Evolutionary conservation across 768 basidiomycete genomes (phyloP).

Genomic region (Naganishia vaughanmartiniae): DNA sequence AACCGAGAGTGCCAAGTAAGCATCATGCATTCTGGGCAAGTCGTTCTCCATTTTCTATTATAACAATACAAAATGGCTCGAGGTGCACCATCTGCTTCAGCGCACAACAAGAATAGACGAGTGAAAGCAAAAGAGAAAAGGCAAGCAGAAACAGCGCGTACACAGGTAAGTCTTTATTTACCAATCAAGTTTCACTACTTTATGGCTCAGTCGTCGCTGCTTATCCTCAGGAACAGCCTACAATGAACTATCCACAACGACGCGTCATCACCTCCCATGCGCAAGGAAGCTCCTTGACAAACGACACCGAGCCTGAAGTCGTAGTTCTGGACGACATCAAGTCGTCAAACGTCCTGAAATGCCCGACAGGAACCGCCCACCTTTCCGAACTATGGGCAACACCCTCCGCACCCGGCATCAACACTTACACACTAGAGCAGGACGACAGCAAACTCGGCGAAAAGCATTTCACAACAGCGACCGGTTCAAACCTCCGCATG

Average conservation of each 20-base stretch:
- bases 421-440: slow-evolving; percentile 9
- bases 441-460: slow-evolving; percentile 16
- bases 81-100: no score
- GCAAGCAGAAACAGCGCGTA: not conserved
- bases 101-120: no score
- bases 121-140: no score
- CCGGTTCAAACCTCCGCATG: slow-evolving; percentile 43
- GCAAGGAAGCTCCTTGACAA: not conserved
- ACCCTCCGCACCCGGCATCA: slow-evolving; percentile 6
- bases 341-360: slow-evolving; percentile 8
- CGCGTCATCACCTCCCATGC: slow-evolving; percentile 19
- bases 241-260: slow-evolving; percentile 13
- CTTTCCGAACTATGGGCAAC: slow-evolving; percentile 16
- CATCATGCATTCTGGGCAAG: no score
- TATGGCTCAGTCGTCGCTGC: no score
- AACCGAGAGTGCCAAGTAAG: no score
- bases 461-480: not conserved
- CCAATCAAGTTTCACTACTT: not conserved
- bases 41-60: no score
- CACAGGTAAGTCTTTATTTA: not conserved
- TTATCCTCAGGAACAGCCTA: no score
- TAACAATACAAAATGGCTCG: no score
- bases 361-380: slow-evolving; percentile 10
- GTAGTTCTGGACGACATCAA: slow-evolving; percentile 3
- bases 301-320: not conserved